Conservation (phyloP, 306 rosid genomes). For the Gillenia trifoliata region DNA sequence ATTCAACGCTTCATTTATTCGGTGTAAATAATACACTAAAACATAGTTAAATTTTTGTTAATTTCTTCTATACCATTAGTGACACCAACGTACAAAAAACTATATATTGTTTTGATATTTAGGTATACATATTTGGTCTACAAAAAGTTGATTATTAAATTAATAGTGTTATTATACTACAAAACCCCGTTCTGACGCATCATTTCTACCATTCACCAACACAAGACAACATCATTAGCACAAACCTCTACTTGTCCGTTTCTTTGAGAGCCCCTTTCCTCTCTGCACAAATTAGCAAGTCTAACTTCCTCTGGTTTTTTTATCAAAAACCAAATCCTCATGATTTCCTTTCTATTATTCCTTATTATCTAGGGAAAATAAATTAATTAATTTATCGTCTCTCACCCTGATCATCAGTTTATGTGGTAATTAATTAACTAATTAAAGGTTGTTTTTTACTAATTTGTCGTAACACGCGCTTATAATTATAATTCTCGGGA, state of each 20-base stretch:
- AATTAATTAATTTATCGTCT: not conserved
- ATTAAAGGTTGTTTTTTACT: not conserved
- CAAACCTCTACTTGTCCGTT: slow-evolving; percentile 69
- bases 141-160: not conserved
- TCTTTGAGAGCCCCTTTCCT: slow-evolving; percentile 21
- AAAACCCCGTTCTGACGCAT: slow-evolving; percentile 76
- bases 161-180: slow-evolving; percentile 24
- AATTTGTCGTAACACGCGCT: slow-evolving; percentile 66
- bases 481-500: slow-evolving; percentile 19
- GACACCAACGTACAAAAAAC: not conserved
- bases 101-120: not conserved
- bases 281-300: slow-evolving; percentile 19
- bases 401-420: not conserved
- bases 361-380: slow-evolving; percentile 9
- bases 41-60: not conserved
- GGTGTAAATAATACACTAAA: no score
- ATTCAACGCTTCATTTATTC: not conserved
- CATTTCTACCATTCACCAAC: slow-evolving; percentile 76
- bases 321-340: slow-evolving; percentile 51
- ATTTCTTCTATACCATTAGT: not conserved
- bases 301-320: slow-evolving; percentile 40
- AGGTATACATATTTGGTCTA: not conserved
- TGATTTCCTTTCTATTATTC: slow-evolving; percentile 39
- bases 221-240: slow-evolving; percentile 89
- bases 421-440: not conserved